phyloP scores from a whole-genome alignment of 305 asterid genomes.

The Rubia balearica region DNA sequence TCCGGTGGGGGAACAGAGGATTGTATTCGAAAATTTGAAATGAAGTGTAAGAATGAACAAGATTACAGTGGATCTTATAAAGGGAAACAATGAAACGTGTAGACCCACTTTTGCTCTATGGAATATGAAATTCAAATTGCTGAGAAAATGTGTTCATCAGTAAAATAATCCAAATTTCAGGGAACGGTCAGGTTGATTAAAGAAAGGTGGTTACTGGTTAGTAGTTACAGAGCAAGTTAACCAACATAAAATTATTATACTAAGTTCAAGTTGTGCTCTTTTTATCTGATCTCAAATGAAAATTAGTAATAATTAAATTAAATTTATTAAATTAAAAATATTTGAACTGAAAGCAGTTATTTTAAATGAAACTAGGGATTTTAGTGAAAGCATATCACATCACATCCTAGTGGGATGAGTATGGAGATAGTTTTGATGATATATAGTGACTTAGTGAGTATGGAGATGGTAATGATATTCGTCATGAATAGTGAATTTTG shows the following conservation, averaged over 20 bases:
- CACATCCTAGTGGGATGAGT: too few species aligned
- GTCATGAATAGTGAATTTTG: too few species aligned
- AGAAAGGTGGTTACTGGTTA: neutral
- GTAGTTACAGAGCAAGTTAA: neutral
- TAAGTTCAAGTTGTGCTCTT: neutral
- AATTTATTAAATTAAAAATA: too few species aligned
- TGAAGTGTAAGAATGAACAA: neutral
- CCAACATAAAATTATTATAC: neutral
- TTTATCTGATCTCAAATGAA: too few species aligned
- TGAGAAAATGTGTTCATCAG: neutral
- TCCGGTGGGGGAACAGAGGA: neutral
- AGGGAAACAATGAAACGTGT: neutral
- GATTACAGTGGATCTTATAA: neutral
- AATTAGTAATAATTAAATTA: too few species aligned
- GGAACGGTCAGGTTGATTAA: neutral
- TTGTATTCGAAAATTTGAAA: neutral
- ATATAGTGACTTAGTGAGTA: too few species aligned
- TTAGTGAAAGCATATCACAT: too few species aligned
- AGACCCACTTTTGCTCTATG: neutral
- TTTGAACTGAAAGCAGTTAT: too few species aligned
- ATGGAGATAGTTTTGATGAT: too few species aligned
- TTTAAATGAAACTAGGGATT: too few species aligned
- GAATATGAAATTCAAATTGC: neutral
- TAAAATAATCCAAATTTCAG: neutral
- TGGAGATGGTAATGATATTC: too few species aligned